Evolutionary conservation across 2,329 filamentous ascomycete genomes (phyloP), one percentile per base, ranked within the genome.

Genomic region (Cytospora mali): DNA sequence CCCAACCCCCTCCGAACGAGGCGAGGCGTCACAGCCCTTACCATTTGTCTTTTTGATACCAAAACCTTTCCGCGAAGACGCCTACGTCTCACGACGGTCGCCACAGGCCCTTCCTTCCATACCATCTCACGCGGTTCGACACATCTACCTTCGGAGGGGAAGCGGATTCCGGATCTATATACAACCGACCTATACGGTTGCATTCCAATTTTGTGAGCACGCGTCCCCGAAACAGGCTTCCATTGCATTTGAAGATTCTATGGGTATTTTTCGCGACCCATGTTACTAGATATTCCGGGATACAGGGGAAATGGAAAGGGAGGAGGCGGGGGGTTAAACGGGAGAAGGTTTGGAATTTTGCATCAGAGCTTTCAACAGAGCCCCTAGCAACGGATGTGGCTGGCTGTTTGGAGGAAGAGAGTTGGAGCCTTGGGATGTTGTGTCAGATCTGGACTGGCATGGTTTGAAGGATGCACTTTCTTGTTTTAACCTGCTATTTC

Each of bases 61-160:
- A 35, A 60, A 48, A 46, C 2, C 31, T 48, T 53, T n/a, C n/a
- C 29, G 50, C 57, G 39, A 60, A 54, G 57, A 54, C 28, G 57
- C 35, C 29, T 29, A 48, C 27, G 27, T 60, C 57, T 27, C 50
- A 60, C 57, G 57, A 48, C 50, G 57, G 35, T 53, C 48, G 27
- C 46, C 48, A 21, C 50, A 49, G 25, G 25, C 35, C 53, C 51
- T 7, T 54, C 42, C 42, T 60, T 55, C 28, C n/a, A 33, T 60
- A 27, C 50, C 49, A 27, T 25, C 23, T 27, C 35, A 28, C 25
- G 33, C 4, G 39, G 3, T 16, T 54, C 35, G 46, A 54, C 50
- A 49, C 27, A 35, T 42, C 52, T 14, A 27, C n/a, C 18, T 21
- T 18, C 27, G 33, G 48, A 53, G 27, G 49, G 58, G 25, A 18